A percentile compares a stretch with the other conserved stretches of the same genome.
Evolutionary conservation across 768 basidiomycete species (phyloP).

Genomic region (Amanita inopinata): DNA sequence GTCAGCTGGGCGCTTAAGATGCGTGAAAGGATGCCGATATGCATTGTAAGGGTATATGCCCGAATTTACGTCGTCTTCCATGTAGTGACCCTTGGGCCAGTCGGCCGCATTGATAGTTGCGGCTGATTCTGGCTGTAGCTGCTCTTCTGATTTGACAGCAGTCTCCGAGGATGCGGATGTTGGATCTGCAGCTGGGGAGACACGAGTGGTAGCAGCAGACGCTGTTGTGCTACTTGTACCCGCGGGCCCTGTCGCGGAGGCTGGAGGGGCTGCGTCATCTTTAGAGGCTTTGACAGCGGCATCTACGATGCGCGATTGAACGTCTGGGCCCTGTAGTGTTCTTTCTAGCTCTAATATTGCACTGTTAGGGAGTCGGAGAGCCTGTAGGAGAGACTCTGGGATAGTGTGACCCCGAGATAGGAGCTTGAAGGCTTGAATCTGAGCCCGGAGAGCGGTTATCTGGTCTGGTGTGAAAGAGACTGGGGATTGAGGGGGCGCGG

Average conservation of each 20-base stretch:
- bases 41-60: constrained; percentile 91
- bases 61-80: constrained; percentile 73
- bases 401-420: constrained; percentile 56
- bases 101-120: constrained; percentile 37
- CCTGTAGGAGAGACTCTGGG: constrained; percentile 60
- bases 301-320: constrained; percentile 56
- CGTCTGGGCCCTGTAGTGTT: constrained; percentile 49
- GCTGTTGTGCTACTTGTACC: neutral
- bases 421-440: constrained; percentile 76
- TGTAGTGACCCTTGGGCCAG: constrained; percentile 61
- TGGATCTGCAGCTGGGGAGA: neutral
- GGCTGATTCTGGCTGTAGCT: constrained; percentile 10
- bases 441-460: constrained; percentile 65
- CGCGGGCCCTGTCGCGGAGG: neutral
- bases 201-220: neutral
- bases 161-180: constrained; percentile 1
- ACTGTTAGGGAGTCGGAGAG: constrained; percentile 54
- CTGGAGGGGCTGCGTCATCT: constrained; percentile 27
- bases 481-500: constrained; percentile 54
- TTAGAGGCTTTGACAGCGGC: constrained; percentile 68
- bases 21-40: constrained; percentile 74
- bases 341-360: constrained; percentile 57
- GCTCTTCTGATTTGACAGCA: constrained; percentile 46
- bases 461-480: constrained; percentile 75
- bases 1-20: constrained; percentile 58